Evolutionary conservation across 2,329 filamentous ascomycete genomes (phyloP).

Genomic region (Fusarium tjaetaba): DNA sequence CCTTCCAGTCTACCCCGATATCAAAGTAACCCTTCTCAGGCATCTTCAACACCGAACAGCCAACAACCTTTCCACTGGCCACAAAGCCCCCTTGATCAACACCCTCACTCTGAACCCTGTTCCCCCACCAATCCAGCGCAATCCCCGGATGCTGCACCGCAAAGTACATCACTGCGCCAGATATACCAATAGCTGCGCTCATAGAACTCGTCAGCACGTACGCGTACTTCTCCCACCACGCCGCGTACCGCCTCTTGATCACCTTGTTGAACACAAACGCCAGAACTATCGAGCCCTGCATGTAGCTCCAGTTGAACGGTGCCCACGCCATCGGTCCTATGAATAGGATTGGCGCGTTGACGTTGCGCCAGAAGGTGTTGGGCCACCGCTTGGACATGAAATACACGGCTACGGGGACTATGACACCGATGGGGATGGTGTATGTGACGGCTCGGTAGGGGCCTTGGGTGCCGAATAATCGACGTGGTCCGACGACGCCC

Average conservation of each 20-base stretch:
- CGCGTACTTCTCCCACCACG: constrained; percentile 45
- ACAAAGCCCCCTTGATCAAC: constrained; percentile 38
- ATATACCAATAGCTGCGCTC: constrained; percentile 41
- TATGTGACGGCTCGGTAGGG: constrained; percentile 36
- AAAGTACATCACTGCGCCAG: constrained; percentile 43
- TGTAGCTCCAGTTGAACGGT: constrained; percentile 43
- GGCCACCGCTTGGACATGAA: constrained; percentile 32
- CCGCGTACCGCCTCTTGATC: constrained; percentile 37
- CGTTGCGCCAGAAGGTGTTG: constrained; percentile 31
- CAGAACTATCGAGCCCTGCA: constrained; percentile 38
- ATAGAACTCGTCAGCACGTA: constrained; percentile 44
- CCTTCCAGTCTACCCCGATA: constrained; percentile 28
- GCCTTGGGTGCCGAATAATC: constrained; percentile 61
- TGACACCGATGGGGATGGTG: constrained; percentile 26
- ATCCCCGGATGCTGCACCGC: constrained; percentile 33
- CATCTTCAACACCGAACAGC: constrained; percentile 36
- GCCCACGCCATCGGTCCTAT: constrained; percentile 40
- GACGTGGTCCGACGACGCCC: constrained; percentile 72
- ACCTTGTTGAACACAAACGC: constrained; percentile 42
- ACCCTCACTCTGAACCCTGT: constrained; percentile 26
- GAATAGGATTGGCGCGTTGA: constrained; percentile 40
- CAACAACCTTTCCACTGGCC: constrained; percentile 6
- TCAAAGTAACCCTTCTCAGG: constrained; percentile 33
- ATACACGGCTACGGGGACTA: constrained; percentile 36
- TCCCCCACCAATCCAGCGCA: constrained; percentile 41